Evolutionary conservation across 495 filamentous ascomycete species (phyloP).

Genomic region (Eremomyces bilateralis): DNA sequence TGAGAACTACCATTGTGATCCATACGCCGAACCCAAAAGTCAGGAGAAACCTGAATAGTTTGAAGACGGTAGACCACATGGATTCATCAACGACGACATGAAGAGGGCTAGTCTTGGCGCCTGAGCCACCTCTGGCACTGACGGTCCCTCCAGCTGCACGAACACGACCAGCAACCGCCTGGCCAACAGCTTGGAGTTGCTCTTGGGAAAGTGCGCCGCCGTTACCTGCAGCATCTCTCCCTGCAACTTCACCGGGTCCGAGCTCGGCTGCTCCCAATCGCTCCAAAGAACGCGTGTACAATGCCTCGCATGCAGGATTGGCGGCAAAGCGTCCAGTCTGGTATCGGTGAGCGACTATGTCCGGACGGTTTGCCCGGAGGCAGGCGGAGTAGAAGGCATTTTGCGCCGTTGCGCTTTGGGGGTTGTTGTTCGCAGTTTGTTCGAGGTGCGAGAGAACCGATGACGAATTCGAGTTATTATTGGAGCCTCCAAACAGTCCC

Average conservation of each 20-base stretch:
- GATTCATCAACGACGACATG: slow-evolving; percentile 96
- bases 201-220: slow-evolving; percentile 28
- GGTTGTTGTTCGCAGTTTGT: slow-evolving; percentile 77
- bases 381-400: slow-evolving; percentile 84
- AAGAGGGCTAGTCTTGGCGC: slow-evolving; percentile 57
- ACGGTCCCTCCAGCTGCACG: slow-evolving; percentile 45
- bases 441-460: slow-evolving; percentile 50
- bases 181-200: slow-evolving; percentile 64
- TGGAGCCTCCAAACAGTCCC: slow-evolving; percentile 31
- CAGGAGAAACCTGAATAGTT: slow-evolving; percentile 72
- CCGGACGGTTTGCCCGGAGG: slow-evolving; percentile 76
- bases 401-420: slow-evolving; percentile 64
- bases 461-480: too few species aligned
- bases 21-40: slow-evolving; percentile 59
- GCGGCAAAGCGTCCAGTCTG: slow-evolving; percentile 65
- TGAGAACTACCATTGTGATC: slow-evolving; percentile 47
- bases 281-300: slow-evolving; percentile 54
- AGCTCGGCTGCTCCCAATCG: slow-evolving; percentile 35
- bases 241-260: slow-evolving; percentile 8
- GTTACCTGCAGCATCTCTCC: slow-evolving; percentile 15
- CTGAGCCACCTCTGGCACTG: slow-evolving; percentile 32
- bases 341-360: slow-evolving; percentile 76
- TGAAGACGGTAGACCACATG: slow-evolving; percentile 52
- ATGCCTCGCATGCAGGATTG: slow-evolving; percentile 46
- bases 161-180: slow-evolving; percentile 61